A percentile compares a stretch with the other conserved stretches of the same genome.
phyloP scores from a whole-genome alignment of 202 grass and related monocot genomes.

The Panicum virgatum region DNA sequence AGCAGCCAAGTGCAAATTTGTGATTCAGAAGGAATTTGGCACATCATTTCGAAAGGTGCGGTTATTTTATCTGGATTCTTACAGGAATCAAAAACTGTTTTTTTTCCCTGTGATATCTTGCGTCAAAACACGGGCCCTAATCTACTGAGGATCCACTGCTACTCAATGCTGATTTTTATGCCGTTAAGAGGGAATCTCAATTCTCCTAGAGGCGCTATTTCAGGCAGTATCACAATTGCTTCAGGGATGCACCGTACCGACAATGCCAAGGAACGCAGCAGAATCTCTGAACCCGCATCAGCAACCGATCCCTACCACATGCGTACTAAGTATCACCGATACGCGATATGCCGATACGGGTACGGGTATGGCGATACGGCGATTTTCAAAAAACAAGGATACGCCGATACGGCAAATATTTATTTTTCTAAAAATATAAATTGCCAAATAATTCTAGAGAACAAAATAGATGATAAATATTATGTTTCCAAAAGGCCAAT shows the following conservation, averaged over 20 bases:
- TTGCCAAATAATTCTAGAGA: too few relatives aligned
- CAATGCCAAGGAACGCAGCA: slow-evolving; percentile 14
- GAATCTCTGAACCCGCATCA: slow-evolving; percentile 27
- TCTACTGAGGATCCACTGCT: too few relatives aligned
- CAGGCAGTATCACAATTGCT: neutral
- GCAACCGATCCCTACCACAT: slow-evolving; percentile 7
- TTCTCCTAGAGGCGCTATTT: neutral
- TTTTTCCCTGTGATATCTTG: too few relatives aligned
- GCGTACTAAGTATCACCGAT: too few relatives aligned
- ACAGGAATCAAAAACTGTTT: neutral
- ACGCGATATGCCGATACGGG: too few relatives aligned
- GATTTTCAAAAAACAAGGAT: too few relatives aligned
- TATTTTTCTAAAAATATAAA: too few relatives aligned
- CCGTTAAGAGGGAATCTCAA: slow-evolving; percentile 21
- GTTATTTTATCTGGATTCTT: neutral
- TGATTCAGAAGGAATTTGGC: neutral
- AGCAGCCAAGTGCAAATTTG: neutral
- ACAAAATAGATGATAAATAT: too few relatives aligned
- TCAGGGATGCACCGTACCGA: neutral
- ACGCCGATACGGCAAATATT: too few relatives aligned
- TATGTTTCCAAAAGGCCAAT: too few relatives aligned
- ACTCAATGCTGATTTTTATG: neutral
- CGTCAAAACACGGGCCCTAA: neutral
- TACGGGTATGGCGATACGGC: too few relatives aligned
- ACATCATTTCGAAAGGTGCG: neutral